Evolutionary conservation across 106 monocot species (phyloP).

Genomic region (Acanthochlamys bracteata): DNA sequence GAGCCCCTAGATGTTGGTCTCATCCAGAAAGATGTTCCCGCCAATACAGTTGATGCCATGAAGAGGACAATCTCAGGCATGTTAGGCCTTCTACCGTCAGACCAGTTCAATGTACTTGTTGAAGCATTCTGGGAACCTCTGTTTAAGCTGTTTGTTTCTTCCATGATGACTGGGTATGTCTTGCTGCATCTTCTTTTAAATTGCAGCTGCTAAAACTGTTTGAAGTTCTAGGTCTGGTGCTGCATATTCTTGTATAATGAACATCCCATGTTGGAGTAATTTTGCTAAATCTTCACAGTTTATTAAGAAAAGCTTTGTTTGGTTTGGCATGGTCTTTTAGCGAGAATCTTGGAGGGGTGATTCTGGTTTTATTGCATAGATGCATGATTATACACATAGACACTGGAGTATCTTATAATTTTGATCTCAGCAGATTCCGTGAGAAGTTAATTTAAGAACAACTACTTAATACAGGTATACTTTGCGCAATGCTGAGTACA

Average conservation of each 20-base stretch:
- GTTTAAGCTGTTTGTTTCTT: slow-evolving; percentile 83
- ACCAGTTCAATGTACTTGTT: slow-evolving; percentile 71
- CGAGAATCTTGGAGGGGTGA: too few species aligned
- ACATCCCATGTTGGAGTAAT: too few species aligned
- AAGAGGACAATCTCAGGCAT: slow-evolving; percentile 95
- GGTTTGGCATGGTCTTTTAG: too few species aligned
- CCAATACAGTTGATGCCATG: slow-evolving; percentile 85
- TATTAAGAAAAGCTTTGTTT: too few species aligned
- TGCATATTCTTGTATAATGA: not conserved
- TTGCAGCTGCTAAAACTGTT: not conserved
- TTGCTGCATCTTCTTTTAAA: not conserved
- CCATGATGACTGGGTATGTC: slow-evolving; percentile 91
- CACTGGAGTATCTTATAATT: not conserved
- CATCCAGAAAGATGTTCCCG: slow-evolving; percentile 85
- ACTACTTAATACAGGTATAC: slow-evolving; percentile 52
- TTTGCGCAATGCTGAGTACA: slow-evolving; percentile 85
- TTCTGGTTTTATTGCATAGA: too few species aligned
- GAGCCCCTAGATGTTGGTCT: slow-evolving; percentile 84
- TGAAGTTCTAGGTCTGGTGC: not conserved
- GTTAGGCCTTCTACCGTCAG: slow-evolving; percentile 89
- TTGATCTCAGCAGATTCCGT: not conserved
- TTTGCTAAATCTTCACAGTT: too few species aligned
- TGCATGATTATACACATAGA: not conserved
- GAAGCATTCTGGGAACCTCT: slow-evolving; percentile 84
- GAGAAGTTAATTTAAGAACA: not conserved